These are phyloP conservation scores for Datisca glomerata DNA, from an alignment of 306 rosid genomes.

Conservation along the genomic window DNA sequence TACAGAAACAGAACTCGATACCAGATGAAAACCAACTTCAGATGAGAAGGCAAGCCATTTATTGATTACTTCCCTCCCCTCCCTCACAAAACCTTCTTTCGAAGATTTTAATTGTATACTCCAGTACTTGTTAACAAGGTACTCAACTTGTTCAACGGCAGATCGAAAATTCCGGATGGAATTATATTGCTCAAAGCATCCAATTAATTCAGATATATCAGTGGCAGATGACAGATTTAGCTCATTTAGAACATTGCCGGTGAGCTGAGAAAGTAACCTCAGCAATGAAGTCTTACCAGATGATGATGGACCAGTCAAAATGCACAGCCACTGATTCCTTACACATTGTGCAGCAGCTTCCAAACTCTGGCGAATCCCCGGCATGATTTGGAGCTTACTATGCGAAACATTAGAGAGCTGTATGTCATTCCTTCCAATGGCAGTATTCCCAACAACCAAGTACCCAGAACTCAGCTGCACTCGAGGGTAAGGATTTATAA, in stretches of 20 bases:
- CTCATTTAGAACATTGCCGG: conserved; percentile 75
- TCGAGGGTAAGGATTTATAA: conserved; percentile 67
- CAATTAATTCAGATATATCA: conserved; percentile 87
- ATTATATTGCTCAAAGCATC: conserved; percentile 89
- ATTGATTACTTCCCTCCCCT: conserved; percentile 22
- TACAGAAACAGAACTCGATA: conserved; percentile 24
- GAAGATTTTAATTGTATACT: conserved; percentile 32
- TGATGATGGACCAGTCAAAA: conserved; percentile 73
- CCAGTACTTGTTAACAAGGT: conserved; percentile 42
- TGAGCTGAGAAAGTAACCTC: conserved; percentile 72
- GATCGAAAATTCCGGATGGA: conserved; percentile 45
- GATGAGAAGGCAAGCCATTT: conserved; percentile 49
- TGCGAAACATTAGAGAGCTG: conserved; percentile 26
- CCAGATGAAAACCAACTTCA: conserved; percentile 20
- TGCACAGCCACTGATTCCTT: conserved; percentile 80
- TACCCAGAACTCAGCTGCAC: conserved; percentile 35
- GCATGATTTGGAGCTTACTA: conserved; percentile 43
- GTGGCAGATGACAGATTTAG: conserved; percentile 85
- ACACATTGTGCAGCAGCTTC: conserved; percentile 84
- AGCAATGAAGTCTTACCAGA: conserved; percentile 84
- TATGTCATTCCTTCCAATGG: conserved; percentile 37
- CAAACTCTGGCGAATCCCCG: conserved; percentile 63
- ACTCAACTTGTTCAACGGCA: conserved; percentile 43
- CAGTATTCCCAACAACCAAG: conserved; percentile 52
- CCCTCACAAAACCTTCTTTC: conserved; percentile 17